Conservation (phyloP, 75 land plant species). For the Picea sitchensis region DNA sequence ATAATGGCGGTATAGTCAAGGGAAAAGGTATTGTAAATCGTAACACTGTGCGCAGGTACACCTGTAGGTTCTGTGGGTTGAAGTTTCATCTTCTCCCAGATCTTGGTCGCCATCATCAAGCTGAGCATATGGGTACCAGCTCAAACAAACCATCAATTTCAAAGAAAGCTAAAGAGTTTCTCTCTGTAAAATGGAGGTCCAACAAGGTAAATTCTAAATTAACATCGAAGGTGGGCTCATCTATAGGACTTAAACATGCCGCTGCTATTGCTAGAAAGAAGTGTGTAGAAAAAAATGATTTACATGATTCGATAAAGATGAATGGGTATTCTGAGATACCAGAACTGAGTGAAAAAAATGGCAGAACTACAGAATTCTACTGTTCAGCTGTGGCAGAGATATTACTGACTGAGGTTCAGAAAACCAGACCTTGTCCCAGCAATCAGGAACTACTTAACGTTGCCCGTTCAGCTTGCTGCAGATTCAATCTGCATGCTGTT, state of each 20-base stretch:
- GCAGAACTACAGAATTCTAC: constrained; percentile 27
- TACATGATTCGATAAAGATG: background rate
- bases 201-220: constrained; percentile 27
- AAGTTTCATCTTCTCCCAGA: constrained; percentile 88
- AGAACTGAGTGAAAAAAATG: constrained; percentile 17
- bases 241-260: background rate
- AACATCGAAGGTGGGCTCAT: constrained; percentile 24
- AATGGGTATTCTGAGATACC: constrained; percentile 23
- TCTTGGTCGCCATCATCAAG: constrained; percentile 98
- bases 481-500: constrained; percentile 33
- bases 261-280: constrained; percentile 29
- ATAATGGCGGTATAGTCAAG: background rate
- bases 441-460: constrained; percentile 59
- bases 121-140: constrained; percentile 66
- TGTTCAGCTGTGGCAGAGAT: constrained; percentile 44
- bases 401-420: constrained; percentile 40
- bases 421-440: constrained; percentile 50
- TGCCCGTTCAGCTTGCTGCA: constrained; percentile 81
- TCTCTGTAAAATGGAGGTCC: constrained; percentile 6
- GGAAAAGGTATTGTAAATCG: constrained; percentile 14
- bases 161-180: constrained; percentile 24
- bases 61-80: constrained; percentile 74
- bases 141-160: constrained; percentile 10
- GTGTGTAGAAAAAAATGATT: constrained; percentile 14
- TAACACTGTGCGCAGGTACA: constrained; percentile 41